Conservation (phyloP, 164 flowering plant genomes). For the Stephania cephalantha region DNA sequence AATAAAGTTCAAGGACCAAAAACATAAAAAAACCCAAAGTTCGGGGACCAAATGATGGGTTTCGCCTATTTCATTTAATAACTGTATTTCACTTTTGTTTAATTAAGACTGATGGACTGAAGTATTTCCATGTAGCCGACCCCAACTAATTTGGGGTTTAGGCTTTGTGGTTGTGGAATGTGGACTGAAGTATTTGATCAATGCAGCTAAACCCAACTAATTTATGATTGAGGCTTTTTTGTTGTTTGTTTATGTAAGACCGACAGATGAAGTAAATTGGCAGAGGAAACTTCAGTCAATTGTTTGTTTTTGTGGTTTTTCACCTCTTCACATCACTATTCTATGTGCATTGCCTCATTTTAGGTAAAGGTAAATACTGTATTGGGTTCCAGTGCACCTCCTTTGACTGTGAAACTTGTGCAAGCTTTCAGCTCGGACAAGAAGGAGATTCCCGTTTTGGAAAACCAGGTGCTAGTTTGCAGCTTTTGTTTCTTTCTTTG, state of each 20-base stretch:
- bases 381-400: slow-evolving; percentile 55
- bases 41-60: too few species aligned
- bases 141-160: too few species aligned
- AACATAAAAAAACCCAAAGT: too few species aligned
- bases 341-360: slow-evolving; percentile 10
- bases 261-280: background rate
- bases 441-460: slow-evolving; percentile 38
- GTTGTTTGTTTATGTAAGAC: background rate
- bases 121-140: too few species aligned
- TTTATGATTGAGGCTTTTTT: too few species aligned
- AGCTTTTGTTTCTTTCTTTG: background rate
- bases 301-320: background rate
- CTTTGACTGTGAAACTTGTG: slow-evolving; percentile 46
- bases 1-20: too few species aligned
- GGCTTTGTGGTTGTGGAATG: too few species aligned
- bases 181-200: too few species aligned
- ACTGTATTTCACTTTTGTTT: too few species aligned
- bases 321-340: background rate
- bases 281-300: background rate
- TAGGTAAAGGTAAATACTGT: slow-evolving; percentile 62
- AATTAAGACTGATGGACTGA: too few species aligned
- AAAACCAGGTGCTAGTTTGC: slow-evolving; percentile 38
- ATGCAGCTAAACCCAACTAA: too few species aligned
- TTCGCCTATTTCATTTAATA: too few species aligned
- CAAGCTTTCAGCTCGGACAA: slow-evolving; percentile 38